Evolutionary conservation across 192 early-diverging fungal species (phyloP).

Genomic region (Coemansia nantahalensis): DNA sequence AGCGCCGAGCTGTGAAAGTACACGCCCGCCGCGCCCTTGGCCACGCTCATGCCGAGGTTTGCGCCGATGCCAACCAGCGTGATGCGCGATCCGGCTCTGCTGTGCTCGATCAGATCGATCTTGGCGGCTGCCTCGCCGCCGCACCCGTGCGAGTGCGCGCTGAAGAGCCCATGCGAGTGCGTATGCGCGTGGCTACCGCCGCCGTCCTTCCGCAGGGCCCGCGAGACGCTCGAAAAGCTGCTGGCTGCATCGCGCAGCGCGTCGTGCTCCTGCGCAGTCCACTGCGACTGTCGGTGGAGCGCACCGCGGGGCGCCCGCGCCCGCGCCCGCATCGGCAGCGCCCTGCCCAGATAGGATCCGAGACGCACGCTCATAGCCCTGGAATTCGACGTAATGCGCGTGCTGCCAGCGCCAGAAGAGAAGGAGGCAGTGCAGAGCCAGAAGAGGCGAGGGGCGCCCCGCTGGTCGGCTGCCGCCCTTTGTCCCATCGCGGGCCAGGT

Average conservation of each 20-base stretch:
- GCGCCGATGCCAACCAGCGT: slow-evolving; percentile 65
- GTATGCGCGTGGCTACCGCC: slow-evolving; percentile 2
- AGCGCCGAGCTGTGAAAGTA: slow-evolving; percentile 73
- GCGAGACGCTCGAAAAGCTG: slow-evolving; percentile 37
- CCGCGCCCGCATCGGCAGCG: too few relatives aligned
- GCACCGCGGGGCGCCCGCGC: not conserved
- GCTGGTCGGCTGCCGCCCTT: too few relatives aligned
- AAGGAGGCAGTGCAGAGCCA: too few relatives aligned
- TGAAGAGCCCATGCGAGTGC: slow-evolving; percentile 16
- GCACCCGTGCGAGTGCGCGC: too few relatives aligned
- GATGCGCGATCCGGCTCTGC: slow-evolving; percentile 61
- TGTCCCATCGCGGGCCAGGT: too few relatives aligned
- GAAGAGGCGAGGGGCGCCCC: too few relatives aligned
- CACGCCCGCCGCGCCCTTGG: slow-evolving; percentile 65
- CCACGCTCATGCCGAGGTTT: slow-evolving; percentile 60
- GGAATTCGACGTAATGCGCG: too few relatives aligned
- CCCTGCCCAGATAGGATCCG: too few relatives aligned
- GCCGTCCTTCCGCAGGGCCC: slow-evolving; percentile 4
- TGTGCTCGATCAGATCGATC: slow-evolving; percentile 44
- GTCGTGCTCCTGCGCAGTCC: slow-evolving; percentile 19
- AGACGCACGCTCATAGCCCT: too few relatives aligned
- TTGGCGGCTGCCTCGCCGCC: slow-evolving; percentile 26
- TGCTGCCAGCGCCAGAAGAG: not conserved
- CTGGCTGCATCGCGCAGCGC: slow-evolving; percentile 18
- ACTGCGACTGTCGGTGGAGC: too few relatives aligned